Conservation (phyloP, 495 filamentous ascomycete genomes). For the Letharia columbiana region DNA sequence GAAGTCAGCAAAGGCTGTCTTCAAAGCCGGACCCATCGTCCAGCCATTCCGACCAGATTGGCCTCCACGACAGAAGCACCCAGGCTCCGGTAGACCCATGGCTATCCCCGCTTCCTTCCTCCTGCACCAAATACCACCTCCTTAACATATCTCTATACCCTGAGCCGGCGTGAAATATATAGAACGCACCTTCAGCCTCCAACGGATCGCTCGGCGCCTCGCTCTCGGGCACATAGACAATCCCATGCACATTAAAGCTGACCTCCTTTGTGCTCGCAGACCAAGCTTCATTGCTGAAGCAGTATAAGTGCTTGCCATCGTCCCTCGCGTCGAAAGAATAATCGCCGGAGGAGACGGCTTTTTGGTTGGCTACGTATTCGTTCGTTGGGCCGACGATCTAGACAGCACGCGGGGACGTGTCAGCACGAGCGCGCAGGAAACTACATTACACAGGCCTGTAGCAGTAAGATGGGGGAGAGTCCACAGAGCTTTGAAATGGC, state of each 20-base stretch:
- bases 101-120: no score
- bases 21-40: no score
- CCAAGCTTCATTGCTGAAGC: constrained; percentile 98
- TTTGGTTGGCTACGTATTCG: constrained; percentile 67
- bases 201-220: constrained; percentile 81
- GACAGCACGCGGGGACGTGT: not conserved
- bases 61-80: not conserved
- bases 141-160: no score
- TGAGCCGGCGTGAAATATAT: not conserved
- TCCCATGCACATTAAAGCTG: constrained; percentile 97
- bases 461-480: no score
- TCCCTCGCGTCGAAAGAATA: constrained; percentile 78
- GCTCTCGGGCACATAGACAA: constrained; percentile 89
- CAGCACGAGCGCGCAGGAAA: not conserved
- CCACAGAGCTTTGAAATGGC: not conserved
- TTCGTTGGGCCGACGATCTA: constrained; percentile 78
- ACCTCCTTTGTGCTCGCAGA: constrained; percentile 88
- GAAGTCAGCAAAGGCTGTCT: constrained; percentile 13
- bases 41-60: not conserved
- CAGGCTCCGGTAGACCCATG: no score
- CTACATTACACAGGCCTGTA: not conserved
- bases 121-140: no score
- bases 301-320: constrained; percentile 90
- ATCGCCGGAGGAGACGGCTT: constrained; percentile 76
- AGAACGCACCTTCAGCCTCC: constrained; percentile 66